Evolutionary conservation across 2,329 filamentous ascomycete genomes (phyloP).

Genomic region (Lasiodiplodia citricola): DNA sequence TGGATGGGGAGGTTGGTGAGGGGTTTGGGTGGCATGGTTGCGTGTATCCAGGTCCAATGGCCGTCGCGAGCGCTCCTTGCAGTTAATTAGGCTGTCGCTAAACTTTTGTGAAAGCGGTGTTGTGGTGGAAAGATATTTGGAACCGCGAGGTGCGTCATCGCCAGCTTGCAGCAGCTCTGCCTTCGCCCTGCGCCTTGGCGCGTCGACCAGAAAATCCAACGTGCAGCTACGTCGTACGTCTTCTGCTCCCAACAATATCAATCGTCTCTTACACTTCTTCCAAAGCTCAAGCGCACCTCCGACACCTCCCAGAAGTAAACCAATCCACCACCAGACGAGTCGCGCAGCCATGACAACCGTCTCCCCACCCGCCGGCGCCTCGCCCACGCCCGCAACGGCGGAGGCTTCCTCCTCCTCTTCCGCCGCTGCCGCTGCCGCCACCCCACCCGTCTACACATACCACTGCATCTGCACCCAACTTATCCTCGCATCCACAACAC

Average conservation of each 20-base stretch:
- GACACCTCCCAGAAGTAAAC: neutral
- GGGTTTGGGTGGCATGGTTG: slow-evolving; percentile 30
- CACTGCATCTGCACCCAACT: slow-evolving; percentile 72
- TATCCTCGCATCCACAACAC: slow-evolving; percentile 64
- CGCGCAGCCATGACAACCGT: neutral
- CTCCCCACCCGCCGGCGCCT: slow-evolving; percentile 24
- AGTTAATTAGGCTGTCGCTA: neutral
- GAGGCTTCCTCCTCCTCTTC: neutral
- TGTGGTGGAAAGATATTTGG: neutral
- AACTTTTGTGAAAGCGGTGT: neutral
- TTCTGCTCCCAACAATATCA: neutral
- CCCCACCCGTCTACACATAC: slow-evolving; percentile 55
- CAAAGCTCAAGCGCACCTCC: slow-evolving; percentile 2
- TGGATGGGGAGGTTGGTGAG: slow-evolving; percentile 52
- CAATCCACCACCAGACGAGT: neutral
- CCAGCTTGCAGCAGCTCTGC: neutral
- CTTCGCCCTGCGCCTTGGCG: neutral
- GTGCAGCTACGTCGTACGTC: neutral
- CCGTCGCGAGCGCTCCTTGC: neutral
- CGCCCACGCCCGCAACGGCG: slow-evolving; percentile 34
- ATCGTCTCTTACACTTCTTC: neutral
- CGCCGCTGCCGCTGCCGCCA: slow-evolving; percentile 29
- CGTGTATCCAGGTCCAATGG: slow-evolving; percentile 31
- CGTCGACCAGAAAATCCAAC: slow-evolving; percentile 7
- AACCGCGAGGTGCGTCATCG: slow-evolving; percentile 4